phyloP scores from a whole-genome alignment of 805 yeast species.

The Metschnikowia cubensis region DNA sequence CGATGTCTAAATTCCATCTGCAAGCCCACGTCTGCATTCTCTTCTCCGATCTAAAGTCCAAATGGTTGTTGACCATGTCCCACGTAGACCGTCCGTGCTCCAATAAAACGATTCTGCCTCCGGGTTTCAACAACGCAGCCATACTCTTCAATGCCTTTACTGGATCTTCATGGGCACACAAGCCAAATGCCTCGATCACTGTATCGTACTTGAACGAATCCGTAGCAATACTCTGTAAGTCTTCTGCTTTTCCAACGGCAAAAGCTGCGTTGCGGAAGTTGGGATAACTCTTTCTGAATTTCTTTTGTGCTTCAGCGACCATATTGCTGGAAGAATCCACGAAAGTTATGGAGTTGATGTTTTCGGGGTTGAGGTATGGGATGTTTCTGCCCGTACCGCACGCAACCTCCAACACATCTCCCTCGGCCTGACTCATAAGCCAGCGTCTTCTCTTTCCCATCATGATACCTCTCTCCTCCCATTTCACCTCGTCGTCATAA shows the following conservation, averaged over 20 bases:
- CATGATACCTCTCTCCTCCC: constrained; percentile 62
- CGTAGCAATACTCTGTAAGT: constrained; percentile 55
- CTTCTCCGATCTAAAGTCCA: constrained; percentile 79
- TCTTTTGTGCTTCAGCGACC: constrained; percentile 75
- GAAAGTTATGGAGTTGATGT: constrained; percentile 71
- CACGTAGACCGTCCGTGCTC: constrained; percentile 92
- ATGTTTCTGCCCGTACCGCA: constrained; percentile 96
- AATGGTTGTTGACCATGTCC: constrained; percentile 68
- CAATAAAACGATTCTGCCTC: constrained; percentile 79
- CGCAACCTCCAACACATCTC: constrained; percentile 91
- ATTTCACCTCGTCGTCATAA: constrained; percentile 75
- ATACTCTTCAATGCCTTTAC: constrained; percentile 75
- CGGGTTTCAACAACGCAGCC: constrained; percentile 70
- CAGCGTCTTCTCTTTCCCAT: constrained; percentile 69
- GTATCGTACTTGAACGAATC: constrained; percentile 73
- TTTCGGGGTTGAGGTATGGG: constrained; percentile 54
- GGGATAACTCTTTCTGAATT: constrained; percentile 68
- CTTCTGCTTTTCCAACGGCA: constrained; percentile 88
- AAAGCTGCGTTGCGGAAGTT: constrained; percentile 70
- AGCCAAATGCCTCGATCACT: constrained; percentile 87
- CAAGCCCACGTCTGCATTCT: constrained; percentile 94
- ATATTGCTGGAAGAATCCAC: constrained; percentile 80
- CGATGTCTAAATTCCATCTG: constrained; percentile 94
- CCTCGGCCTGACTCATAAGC: constrained; percentile 71
- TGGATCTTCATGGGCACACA: constrained; percentile 95